Evolutionary conservation across 129 eudicot genomes (phyloP).

Genomic region (Arctium minus): DNA sequence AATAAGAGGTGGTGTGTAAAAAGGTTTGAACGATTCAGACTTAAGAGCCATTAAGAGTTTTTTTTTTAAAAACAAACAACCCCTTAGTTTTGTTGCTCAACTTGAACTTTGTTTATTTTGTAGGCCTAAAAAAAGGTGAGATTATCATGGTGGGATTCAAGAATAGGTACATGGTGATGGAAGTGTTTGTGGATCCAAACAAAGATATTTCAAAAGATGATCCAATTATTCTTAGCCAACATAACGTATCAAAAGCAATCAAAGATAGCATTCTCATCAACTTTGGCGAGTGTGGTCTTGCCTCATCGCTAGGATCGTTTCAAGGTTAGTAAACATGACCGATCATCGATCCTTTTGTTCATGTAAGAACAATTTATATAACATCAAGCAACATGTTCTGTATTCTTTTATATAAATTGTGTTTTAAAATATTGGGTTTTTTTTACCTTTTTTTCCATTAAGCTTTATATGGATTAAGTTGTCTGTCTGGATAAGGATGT

Average conservation of each 20-base stretch:
- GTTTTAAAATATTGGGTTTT: too few relatives aligned
- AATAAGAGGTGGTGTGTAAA: too few relatives aligned
- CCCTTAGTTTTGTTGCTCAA: not conserved
- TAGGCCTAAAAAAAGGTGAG: slow-evolving; percentile 8
- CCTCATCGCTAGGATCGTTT: slow-evolving; percentile 63
- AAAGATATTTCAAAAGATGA: slow-evolving; percentile 55
- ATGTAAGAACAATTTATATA: not conserved
- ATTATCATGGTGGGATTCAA: slow-evolving; percentile 77
- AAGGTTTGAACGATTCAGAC: too few relatives aligned
- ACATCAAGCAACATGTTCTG: not conserved
- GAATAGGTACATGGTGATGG: slow-evolving; percentile 91
- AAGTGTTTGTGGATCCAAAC: slow-evolving; percentile 84
- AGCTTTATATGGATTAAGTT: too few relatives aligned
- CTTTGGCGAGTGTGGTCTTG: slow-evolving; percentile 97
- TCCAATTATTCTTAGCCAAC: slow-evolving; percentile 67
- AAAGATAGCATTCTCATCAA: slow-evolving; percentile 78
- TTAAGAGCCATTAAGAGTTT: too few relatives aligned
- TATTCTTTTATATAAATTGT: not conserved
- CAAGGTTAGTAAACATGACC: slow-evolving; percentile 50
- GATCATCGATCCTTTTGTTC: not conserved
- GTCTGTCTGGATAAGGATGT: too few relatives aligned
- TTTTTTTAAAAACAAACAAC: too few relatives aligned
- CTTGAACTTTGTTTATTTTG: slow-evolving; percentile 1
- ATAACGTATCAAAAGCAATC: slow-evolving; percentile 72
- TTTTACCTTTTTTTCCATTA: too few relatives aligned